These are phyloP conservation scores for Plantago lanceolata DNA, from an alignment of 305 asterid genomes.

Conservation along the genomic window DNA sequence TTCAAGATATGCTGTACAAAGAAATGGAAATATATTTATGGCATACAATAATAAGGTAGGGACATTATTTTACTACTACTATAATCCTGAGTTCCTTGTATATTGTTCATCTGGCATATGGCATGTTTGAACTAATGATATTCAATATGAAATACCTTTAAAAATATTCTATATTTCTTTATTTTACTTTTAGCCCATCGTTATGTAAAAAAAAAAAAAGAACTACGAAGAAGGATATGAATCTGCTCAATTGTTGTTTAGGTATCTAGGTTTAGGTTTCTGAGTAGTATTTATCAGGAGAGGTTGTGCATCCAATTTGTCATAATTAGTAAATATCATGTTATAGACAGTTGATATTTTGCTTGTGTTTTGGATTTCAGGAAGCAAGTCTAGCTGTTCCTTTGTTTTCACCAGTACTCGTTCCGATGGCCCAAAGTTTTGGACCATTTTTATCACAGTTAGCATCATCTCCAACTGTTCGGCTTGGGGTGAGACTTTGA, in stretches of 20 bases:
- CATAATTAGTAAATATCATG: not conserved
- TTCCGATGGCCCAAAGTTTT: slow-evolving; percentile 80
- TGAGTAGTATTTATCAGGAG: no score
- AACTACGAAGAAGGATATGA: no score
- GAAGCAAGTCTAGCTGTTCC: slow-evolving; percentile 91
- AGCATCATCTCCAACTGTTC: slow-evolving; percentile 80
- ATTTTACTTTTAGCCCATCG: no score
- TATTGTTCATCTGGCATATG: no score
- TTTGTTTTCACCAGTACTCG: slow-evolving; percentile 77
- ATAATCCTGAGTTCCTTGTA: no score
- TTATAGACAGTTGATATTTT: slow-evolving; percentile 1
- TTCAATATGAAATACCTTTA: not conserved
- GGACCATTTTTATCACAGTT: slow-evolving; percentile 86
- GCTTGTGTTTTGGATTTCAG: slow-evolving; percentile 41
- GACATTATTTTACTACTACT: not conserved
- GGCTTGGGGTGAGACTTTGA: slow-evolving; percentile 69
- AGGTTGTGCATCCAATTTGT: not conserved
- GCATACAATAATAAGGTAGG: slow-evolving; percentile 89
- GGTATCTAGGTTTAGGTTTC: no score
- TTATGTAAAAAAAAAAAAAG: no score
- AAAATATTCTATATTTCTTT: not conserved
- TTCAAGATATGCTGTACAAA: slow-evolving; percentile 86
- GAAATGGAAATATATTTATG: slow-evolving; percentile 79
- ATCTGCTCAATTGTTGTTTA: no score
- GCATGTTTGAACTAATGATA: no score